Percentiles rank a stretch among this genome's conserved stretches.
Conservation (phyloP, 257 asterid genomes). For the Salvia rosmarinus region DNA sequence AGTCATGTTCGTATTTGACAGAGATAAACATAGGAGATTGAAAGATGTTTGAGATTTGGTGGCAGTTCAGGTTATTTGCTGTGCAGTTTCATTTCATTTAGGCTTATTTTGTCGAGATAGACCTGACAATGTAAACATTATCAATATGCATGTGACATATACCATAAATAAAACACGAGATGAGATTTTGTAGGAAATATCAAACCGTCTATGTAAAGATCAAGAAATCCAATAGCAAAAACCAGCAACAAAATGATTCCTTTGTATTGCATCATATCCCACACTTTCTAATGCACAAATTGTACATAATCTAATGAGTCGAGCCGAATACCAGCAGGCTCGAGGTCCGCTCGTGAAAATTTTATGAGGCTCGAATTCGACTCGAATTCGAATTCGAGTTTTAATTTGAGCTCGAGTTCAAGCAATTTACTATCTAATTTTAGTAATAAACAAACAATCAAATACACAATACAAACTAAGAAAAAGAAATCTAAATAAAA, state of each 20-base stretch:
- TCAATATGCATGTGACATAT: not conserved
- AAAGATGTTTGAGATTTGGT: constrained; percentile 27
- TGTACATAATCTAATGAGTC: no score
- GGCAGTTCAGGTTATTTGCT: not conserved
- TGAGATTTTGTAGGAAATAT: not conserved
- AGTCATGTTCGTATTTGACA: constrained; percentile 15
- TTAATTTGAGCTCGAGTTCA: no score
- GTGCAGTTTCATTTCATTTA: not conserved
- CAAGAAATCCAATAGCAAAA: not conserved
- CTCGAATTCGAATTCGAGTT: no score
- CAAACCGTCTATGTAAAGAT: not conserved
- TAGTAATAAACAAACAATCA: no score
- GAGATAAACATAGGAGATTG: constrained; percentile 23
- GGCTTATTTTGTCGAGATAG: not conserved
- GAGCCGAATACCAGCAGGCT: no score
- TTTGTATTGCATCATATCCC: not conserved
- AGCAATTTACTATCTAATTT: no score
- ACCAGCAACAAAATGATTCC: not conserved
- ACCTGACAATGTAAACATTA: not conserved
- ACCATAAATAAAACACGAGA: not conserved
- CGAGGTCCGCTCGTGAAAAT: no score
- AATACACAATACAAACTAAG: no score
- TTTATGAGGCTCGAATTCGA: no score
- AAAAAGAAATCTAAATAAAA: no score
- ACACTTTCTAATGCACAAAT: not conserved